A percentile compares a stretch with the other conserved stretches of the same genome.
phyloP scores from a whole-genome alignment of 2,329 filamentous ascomycete species.

The Rutstroemia sp. region DNA sequence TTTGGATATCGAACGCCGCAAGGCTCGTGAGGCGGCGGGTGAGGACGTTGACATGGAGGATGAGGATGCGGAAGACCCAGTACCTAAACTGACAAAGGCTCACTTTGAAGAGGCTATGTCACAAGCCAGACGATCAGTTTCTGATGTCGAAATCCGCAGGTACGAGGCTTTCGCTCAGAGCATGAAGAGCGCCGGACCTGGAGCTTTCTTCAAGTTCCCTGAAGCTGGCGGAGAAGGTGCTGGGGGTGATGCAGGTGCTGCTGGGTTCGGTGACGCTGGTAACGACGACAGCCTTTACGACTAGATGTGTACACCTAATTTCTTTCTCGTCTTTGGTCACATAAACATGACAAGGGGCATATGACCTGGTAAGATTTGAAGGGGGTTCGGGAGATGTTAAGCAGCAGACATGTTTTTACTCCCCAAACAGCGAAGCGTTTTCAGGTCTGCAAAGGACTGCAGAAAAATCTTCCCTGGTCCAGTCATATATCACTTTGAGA shows the following conservation, averaged over 20 bases:
- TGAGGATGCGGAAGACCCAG: conserved; percentile 77
- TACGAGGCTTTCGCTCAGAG: conserved; percentile 98
- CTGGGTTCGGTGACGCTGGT: conserved; percentile 74
- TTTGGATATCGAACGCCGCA: conserved; percentile 79
- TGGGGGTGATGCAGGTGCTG: conserved; percentile 39
- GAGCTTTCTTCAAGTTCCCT: conserved; percentile 98
- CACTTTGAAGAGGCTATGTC: conserved; percentile 99
- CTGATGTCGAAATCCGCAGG: conserved; percentile 91
- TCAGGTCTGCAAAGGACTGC: not conserved
- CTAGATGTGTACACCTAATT: conserved; percentile 45
- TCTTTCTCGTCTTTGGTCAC: conserved; percentile 13
- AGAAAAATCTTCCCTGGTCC: not conserved
- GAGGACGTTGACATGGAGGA: conserved; percentile 79
- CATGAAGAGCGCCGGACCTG: conserved; percentile 96
- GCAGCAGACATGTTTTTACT: not conserved
- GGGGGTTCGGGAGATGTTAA: conserved; percentile 13
- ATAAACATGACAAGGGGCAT: conserved; percentile 13
- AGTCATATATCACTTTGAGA: not conserved
- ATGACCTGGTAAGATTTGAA: conserved; percentile 11
- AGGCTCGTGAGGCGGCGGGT: conserved; percentile 80
- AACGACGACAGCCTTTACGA: conserved; percentile 97
- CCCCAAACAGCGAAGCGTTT: not conserved
- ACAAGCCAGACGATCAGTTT: conserved; percentile 86
- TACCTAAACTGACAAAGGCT: conserved; percentile 88
- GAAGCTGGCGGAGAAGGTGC: conserved; percentile 49